Percentiles rank a stretch among this genome's conserved stretches.
Conservation (phyloP, 2,329 filamentous ascomycete species). For the Colletotrichum tanaceti region DNA sequence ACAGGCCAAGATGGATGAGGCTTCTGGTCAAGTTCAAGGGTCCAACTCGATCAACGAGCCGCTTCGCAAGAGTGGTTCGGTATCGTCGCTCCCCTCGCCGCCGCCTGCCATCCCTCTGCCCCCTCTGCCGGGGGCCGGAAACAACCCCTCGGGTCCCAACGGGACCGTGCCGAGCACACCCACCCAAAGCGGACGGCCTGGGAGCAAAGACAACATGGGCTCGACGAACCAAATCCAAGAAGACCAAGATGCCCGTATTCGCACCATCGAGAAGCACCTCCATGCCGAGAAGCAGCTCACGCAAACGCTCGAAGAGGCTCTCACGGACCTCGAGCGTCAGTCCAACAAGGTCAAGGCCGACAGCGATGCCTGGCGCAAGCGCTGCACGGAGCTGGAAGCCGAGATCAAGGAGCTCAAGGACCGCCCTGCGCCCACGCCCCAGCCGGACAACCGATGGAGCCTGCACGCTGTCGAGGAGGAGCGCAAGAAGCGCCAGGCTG, state of each 20-base stretch:
- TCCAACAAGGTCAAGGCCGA: conserved; percentile 93
- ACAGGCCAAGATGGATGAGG: conserved; percentile 58
- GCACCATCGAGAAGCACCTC: conserved; percentile 96
- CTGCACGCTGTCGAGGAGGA: conserved; percentile 97
- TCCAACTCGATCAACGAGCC: conserved; percentile 73
- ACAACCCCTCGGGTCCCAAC: conserved; percentile 54
- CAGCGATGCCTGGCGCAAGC: conserved; percentile 90
- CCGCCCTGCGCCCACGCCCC: conserved; percentile 56
- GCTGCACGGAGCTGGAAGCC: conserved; percentile 78
- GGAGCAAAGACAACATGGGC: conserved; percentile 79
- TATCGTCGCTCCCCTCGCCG: conserved; percentile 88
- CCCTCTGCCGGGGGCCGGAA: conserved; percentile 77
- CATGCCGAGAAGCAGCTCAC: conserved; percentile 97
- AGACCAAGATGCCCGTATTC: conserved; percentile 94
- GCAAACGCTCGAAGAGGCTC: conserved; percentile 91
- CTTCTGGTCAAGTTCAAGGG: conserved; percentile 60
- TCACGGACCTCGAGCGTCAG: conserved; percentile 91
- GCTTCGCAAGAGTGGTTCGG: conserved; percentile 85
- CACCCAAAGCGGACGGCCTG: conserved; percentile 71
- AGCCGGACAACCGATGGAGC: conserved; percentile 71
- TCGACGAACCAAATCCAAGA: conserved; percentile 83
- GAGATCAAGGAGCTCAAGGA: conserved; percentile 76
- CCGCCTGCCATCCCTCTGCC: conserved; percentile 96
- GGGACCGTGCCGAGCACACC: conserved; percentile 63
- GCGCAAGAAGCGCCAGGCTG: conserved; percentile 88